Evolutionary conservation across 345 rosid species (phyloP).

Genomic region (Brassica incana): DNA sequence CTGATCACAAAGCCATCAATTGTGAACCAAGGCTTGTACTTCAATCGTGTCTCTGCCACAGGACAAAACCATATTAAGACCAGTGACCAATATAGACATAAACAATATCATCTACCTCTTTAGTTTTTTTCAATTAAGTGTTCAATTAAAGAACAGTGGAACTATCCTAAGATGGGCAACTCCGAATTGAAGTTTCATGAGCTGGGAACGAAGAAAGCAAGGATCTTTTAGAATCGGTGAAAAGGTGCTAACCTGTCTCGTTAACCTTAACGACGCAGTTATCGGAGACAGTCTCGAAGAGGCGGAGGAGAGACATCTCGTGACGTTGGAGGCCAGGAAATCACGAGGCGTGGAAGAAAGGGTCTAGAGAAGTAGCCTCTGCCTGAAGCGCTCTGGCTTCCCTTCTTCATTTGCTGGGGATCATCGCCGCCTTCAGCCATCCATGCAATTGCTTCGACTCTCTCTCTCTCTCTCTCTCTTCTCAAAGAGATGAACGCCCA

Average conservation of each 20-base stretch:
- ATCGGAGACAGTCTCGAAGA: constrained; percentile 67
- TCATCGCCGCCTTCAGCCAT: too few relatives aligned
- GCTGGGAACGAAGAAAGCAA: too few relatives aligned
- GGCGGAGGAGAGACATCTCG: constrained; percentile 81
- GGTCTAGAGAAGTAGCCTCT: constrained; percentile 48
- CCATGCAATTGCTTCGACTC: too few relatives aligned
- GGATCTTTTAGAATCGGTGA: too few relatives aligned
- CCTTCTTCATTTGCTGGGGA: too few relatives aligned
- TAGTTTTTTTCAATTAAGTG: too few relatives aligned
- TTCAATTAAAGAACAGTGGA: neutral
- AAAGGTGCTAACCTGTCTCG: constrained; percentile 61
- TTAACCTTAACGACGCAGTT: constrained; percentile 66
- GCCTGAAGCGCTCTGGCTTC: too few relatives aligned
- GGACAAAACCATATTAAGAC: too few relatives aligned
- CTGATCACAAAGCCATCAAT: constrained; percentile 42
- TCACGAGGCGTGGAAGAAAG: constrained; percentile 58
- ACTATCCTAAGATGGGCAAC: neutral
- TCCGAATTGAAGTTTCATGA: neutral
- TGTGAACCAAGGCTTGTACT: constrained; percentile 77
- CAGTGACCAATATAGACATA: too few relatives aligned
- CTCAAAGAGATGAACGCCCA: too few relatives aligned
- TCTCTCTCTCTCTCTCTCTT: too few relatives aligned
- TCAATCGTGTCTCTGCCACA: constrained; percentile 56
- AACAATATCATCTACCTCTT: too few relatives aligned
- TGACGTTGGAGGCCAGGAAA: constrained; percentile 76